Conservation (phyloP, 2,329 filamentous ascomycete genomes). For the Aureobasidium melanogenum region DNA sequence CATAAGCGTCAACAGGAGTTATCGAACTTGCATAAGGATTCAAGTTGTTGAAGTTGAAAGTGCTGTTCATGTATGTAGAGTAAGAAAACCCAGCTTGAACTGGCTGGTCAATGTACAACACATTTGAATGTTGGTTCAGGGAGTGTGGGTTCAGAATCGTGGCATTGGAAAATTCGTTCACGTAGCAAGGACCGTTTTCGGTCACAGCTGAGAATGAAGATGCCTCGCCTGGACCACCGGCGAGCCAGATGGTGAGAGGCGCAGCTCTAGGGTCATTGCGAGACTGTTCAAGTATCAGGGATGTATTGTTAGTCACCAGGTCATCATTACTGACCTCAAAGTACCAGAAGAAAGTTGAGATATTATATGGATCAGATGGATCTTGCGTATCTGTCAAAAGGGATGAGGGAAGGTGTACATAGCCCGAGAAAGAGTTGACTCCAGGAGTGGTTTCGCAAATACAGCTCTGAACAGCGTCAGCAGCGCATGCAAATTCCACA, state of each 20-base stretch:
- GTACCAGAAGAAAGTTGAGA: conserved; percentile 43
- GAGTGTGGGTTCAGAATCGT: conserved; percentile 38
- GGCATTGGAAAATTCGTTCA: conserved; percentile 31
- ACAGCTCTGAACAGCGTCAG: background rate
- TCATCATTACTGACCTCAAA: conserved; percentile 33
- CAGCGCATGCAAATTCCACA: too few relatives aligned
- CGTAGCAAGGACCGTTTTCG: conserved; percentile 44
- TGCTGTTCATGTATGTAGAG: conserved; percentile 47
- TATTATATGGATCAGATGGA: conserved; percentile 35
- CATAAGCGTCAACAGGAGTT: conserved; percentile 16
- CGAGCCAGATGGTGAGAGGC: conserved; percentile 53
- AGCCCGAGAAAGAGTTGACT: conserved; percentile 34
- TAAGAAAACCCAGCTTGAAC: conserved; percentile 36
- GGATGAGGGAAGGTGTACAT: conserved; percentile 19
- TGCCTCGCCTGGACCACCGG: conserved; percentile 55
- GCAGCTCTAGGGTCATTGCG: conserved; percentile 38
- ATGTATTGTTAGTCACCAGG: background rate
- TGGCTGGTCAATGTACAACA: conserved; percentile 34
- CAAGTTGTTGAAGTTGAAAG: conserved; percentile 38
- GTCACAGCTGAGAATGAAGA: conserved; percentile 54
- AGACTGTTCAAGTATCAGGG: conserved; percentile 16
- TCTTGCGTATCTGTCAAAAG: background rate
- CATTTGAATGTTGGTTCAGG: conserved; percentile 32
- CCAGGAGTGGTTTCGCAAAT: conserved; percentile 42
- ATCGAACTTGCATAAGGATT: conserved; percentile 21